phyloP scores from a whole-genome alignment of 2,329 filamentous ascomycete species.

The Stagonosporopsis chrysanthemi region DNA sequence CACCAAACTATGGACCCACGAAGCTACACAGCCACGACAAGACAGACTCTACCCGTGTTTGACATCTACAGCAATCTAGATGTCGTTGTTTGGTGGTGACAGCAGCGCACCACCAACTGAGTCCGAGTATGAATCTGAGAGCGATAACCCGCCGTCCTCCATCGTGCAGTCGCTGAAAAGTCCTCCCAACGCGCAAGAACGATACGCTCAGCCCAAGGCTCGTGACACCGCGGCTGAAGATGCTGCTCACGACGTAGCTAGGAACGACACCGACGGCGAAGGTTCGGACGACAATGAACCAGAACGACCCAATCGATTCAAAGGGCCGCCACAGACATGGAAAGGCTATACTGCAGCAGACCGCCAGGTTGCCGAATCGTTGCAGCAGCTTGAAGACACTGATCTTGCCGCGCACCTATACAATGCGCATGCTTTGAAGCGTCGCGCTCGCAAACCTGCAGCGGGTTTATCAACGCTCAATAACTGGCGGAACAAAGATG shows the following conservation, averaged over 20 bases:
- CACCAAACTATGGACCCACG: constrained; percentile 10
- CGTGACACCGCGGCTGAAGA: not conserved
- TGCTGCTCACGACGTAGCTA: not conserved
- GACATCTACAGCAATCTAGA: constrained; percentile 37
- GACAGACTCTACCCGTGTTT: not conserved
- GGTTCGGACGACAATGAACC: constrained; percentile 23
- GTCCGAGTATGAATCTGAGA: constrained; percentile 23
- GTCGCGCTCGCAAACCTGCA: constrained; percentile 43
- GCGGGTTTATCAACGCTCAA: constrained; percentile 25
- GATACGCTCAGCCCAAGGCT: constrained; percentile 1
- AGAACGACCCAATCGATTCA: constrained; percentile 71
- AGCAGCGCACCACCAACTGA: constrained; percentile 19
- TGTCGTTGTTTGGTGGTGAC: constrained; percentile 51
- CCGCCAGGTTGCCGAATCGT: constrained; percentile 66
- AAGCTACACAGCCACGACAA: constrained; percentile 1
- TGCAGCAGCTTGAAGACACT: constrained; percentile 68
- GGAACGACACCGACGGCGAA: constrained; percentile 25
- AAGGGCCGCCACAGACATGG: constrained; percentile 74
- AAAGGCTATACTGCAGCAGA: constrained; percentile 67
- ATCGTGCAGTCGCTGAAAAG: constrained; percentile 10
- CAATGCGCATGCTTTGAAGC: constrained; percentile 75
- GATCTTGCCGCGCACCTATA: constrained; percentile 81
- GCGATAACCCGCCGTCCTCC: constrained; percentile 18
- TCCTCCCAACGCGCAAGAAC: constrained; percentile 20
- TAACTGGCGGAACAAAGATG: constrained; percentile 51